These are phyloP conservation scores for Platanthera zijinensis DNA, from an alignment of 106 monocot species.

Conservation along the genomic window DNA sequence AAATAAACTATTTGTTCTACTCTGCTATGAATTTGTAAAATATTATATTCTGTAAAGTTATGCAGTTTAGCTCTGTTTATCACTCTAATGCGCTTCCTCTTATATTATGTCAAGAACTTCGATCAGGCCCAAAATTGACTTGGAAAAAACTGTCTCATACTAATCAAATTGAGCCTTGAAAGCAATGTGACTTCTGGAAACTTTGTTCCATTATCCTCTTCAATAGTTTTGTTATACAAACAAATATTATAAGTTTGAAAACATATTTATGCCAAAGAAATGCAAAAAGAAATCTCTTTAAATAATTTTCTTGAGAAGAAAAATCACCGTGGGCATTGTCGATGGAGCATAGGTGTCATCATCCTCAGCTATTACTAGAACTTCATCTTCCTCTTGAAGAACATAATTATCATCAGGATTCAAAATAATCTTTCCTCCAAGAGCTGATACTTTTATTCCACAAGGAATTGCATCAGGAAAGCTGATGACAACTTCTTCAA, in stretches of 20 bases:
- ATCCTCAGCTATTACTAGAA: conserved; percentile 71
- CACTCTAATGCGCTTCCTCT: too few species aligned
- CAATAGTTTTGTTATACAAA: neutral
- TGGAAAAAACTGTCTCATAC: neutral
- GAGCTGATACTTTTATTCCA: conserved; percentile 50
- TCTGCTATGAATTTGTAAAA: too few species aligned
- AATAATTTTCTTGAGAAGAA: conserved; percentile 1
- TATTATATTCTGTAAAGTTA: too few species aligned
- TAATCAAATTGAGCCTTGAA: neutral
- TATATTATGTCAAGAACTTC: too few species aligned
- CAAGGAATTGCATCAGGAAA: conserved; percentile 73
- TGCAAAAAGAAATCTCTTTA: neutral
- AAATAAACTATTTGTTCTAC: too few species aligned
- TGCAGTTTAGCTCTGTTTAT: too few species aligned
- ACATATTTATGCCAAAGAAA: neutral
- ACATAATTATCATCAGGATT: conserved; percentile 62
- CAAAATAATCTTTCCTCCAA: conserved; percentile 55
- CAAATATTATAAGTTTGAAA: neutral
- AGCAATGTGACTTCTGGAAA: neutral
- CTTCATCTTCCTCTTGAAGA: conserved; percentile 67
- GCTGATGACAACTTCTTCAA: conserved; percentile 64
- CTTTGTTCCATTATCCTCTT: neutral
- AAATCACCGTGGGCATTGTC: conserved; percentile 35
- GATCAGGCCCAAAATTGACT: neutral
- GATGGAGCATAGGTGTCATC: conserved; percentile 62